Evolutionary conservation across 805 yeast genomes (phyloP).

Genomic region (Tetrapisispora namnaoensis): DNA sequence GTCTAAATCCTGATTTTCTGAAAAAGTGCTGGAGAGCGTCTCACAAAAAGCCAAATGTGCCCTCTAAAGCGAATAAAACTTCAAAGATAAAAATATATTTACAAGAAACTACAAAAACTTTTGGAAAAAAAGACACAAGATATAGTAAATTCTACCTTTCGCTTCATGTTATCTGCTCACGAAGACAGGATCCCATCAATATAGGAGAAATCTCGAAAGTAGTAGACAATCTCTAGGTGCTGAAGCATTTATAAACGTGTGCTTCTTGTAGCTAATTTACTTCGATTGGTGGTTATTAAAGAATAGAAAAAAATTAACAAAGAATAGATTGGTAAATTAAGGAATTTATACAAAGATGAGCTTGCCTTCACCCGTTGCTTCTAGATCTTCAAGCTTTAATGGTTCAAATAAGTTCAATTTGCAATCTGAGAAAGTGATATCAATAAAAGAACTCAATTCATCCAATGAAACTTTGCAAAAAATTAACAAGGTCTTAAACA

Average conservation of each 20-base stretch:
- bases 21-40: neutral
- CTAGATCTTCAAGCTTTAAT: neutral
- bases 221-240: too few relatives aligned
- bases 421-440: constrained; percentile 12
- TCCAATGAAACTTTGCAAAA: constrained; percentile 12
- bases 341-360: neutral
- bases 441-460: constrained; percentile 10
- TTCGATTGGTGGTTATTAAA: too few relatives aligned
- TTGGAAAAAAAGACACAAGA: too few relatives aligned
- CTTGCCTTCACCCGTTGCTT: neutral
- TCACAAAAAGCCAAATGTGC: neutral
- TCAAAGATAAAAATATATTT: neutral
- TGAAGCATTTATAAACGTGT: too few relatives aligned
- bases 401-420: constrained; percentile 1
- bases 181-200: too few relatives aligned
- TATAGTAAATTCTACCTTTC: too few relatives aligned
- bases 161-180: too few relatives aligned
- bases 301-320: neutral
- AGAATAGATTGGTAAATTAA: neutral
- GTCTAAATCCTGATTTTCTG: too few relatives aligned
- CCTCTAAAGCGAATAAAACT: neutral
- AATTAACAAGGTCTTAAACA: constrained; percentile 21
- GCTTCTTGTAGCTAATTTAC: too few relatives aligned
- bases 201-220: too few relatives aligned
- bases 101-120: too few relatives aligned